Evolutionary conservation across 371 early-diverging fungal species (phyloP).

Genomic region (Haplosporangium sp.): DNA sequence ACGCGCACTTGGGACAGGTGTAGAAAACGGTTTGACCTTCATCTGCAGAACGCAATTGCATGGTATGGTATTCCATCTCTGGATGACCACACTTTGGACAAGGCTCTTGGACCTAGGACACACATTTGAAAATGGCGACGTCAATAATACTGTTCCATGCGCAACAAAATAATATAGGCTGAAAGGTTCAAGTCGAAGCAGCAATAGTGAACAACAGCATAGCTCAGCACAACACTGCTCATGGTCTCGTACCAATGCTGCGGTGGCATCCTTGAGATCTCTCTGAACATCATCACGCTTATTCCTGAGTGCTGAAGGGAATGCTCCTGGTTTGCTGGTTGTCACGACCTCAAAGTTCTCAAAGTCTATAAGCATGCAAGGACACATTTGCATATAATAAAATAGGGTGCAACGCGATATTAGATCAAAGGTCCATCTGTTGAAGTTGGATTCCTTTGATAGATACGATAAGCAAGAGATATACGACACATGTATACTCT

Average conservation of each 20-base stretch:
- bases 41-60: conserved; percentile 99
- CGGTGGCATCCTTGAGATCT: conserved; percentile 64
- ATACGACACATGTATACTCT: conserved; percentile 5
- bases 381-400: background rate
- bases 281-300: conserved; percentile 78
- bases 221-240: no score
- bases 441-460: no score
- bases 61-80: conserved; percentile 98
- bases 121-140: no score
- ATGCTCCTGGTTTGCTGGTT: conserved; percentile 75
- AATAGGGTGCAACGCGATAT: background rate
- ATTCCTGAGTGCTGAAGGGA: conserved; percentile 82
- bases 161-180: background rate
- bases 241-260: conserved; percentile 73
- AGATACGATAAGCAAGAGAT: no score
- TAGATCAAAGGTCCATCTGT: background rate
- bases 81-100: conserved; percentile 96
- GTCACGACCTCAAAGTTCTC: conserved; percentile 88
- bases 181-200: no score
- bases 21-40: conserved; percentile 99
- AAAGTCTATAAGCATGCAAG: conserved; percentile 61
- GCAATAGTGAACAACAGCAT: no score
- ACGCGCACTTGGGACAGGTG: conserved; percentile 98
- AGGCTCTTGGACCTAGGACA: conserved; percentile 88
- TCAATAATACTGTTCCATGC: no score